Evolutionary conservation across 2,329 filamentous ascomycete species (phyloP).

Genomic region (Venturia asperata): DNA sequence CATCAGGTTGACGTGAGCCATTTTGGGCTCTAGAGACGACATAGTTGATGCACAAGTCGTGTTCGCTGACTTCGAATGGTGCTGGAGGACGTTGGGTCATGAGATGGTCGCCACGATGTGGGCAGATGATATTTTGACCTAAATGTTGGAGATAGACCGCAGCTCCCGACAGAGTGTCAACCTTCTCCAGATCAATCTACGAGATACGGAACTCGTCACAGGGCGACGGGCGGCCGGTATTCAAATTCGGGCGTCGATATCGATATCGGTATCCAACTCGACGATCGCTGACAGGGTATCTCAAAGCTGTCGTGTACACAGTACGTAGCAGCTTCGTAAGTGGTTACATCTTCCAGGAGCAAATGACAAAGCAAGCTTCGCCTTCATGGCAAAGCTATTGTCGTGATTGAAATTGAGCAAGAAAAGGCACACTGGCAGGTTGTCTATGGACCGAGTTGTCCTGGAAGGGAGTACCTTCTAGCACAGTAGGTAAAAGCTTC

Average conservation of each 20-base stretch:
- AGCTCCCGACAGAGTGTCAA: not conserved
- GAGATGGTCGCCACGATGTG: not conserved
- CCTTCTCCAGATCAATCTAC: not conserved
- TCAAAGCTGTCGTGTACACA: too few relatives aligned
- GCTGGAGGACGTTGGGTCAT: not conserved
- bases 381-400: not conserved
- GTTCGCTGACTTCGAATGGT: not conserved
- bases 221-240: not conserved
- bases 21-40: slow-evolving; percentile 19
- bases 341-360: not conserved
- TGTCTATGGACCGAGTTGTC: too few relatives aligned
- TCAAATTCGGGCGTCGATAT: not conserved
- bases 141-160: not conserved
- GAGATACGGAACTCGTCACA: not conserved
- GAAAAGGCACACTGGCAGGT: too few relatives aligned
- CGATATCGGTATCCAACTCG: not conserved
- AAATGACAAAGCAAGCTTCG: not conserved
- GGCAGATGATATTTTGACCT: not conserved
- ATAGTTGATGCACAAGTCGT: not conserved
- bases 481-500: too few relatives aligned
- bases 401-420: too few relatives aligned
- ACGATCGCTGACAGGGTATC: not conserved
- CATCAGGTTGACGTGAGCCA: slow-evolving; percentile 44
- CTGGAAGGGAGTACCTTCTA: too few relatives aligned
- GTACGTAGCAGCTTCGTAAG: too few relatives aligned